Evolutionary conservation across 2,329 filamentous ascomycete species (phyloP), one percentile per base, ranked within the genome.

Genomic region (Penicillium glabrum): DNA sequence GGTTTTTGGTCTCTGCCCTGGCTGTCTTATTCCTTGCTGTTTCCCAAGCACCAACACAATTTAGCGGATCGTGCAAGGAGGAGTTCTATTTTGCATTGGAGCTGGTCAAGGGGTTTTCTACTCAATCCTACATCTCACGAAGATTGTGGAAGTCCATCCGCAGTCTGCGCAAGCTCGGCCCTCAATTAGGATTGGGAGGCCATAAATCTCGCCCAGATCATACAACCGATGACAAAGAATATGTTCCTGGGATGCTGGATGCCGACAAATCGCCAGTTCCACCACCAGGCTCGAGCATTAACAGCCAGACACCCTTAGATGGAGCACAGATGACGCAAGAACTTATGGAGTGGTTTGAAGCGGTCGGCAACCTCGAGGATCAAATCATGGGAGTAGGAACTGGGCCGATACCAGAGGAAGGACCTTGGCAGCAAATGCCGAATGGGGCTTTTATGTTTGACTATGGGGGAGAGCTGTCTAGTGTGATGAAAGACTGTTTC

Each of bases 21-120:
- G 85, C 84, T 1, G 85, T 86, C 0, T 71, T 88, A 1, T 86
- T 88, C 64, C 76, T 88, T 1, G 84, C 85, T 0, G 84, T 87
- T 2, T 83, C 82, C 8, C 85, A 88, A 68, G 83, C 83, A 1
- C 85, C 86, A 0, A 78, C 79, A 0, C 77, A 84, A 21, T 88
- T 87, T 67, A 84, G 80, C 53, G 71, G 75, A 6, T 75, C 78
- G 45, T 84, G 83, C 52, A 79, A 84, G 16, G 83, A 86, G 56
- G 85, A 88, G 62, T 88, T 88, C 67, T 86, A 86, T 73, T 83
- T 84, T 78, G 85, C 85, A 0, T 75, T 88, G 5, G 84, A 87
- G 14, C 77, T 88, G 2, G 80, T 88, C 37, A 83, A 86, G 46
- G 82, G 82, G 1, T 81, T 88, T 45, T 85, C 82, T 33, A 80